These are phyloP conservation scores for Sporisorium sorghi DNA, from an alignment of 1,284 basidiomycete genomes.

Conservation along the genomic window DNA sequence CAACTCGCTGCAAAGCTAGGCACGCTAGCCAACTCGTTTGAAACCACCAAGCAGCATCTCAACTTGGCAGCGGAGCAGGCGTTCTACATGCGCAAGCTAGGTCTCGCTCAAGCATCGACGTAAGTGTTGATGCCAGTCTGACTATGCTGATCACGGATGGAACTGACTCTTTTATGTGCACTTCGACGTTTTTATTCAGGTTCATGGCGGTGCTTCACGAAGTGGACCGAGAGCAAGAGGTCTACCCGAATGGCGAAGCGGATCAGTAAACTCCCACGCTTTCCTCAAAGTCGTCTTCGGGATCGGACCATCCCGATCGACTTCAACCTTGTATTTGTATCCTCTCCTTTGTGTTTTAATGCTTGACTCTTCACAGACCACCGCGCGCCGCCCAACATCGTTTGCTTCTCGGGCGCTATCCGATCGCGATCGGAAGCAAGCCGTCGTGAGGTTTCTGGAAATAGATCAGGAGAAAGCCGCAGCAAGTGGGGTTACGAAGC, in stretches of 20 bases:
- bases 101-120: slow-evolving; percentile 51
- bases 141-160: neutral
- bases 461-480: too few species aligned
- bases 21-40: slow-evolving; percentile 38
- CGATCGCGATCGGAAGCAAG: too few species aligned
- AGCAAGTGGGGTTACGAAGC: too few species aligned
- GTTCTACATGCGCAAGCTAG: slow-evolving; percentile 52
- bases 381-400: neutral
- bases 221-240: slow-evolving; percentile 40
- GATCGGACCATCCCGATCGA: neutral
- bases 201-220: slow-evolving; percentile 47
- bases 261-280: slow-evolving; percentile 2
- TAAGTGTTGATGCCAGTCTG: slow-evolving; percentile 16
- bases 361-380: neutral
- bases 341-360: neutral
- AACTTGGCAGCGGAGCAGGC: slow-evolving; percentile 49
- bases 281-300: neutral
- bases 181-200: slow-evolving; percentile 8
- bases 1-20: slow-evolving; percentile 46
- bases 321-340: slow-evolving; percentile 12
- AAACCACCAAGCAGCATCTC: slow-evolving; percentile 43
- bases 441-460: too few species aligned
- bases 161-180: neutral
- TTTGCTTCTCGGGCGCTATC: neutral
- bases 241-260: slow-evolving; percentile 16